These are phyloP conservation scores for Xylaria flabelliformis DNA, from an alignment of 495 filamentous ascomycete species.

Conservation along the genomic window DNA sequence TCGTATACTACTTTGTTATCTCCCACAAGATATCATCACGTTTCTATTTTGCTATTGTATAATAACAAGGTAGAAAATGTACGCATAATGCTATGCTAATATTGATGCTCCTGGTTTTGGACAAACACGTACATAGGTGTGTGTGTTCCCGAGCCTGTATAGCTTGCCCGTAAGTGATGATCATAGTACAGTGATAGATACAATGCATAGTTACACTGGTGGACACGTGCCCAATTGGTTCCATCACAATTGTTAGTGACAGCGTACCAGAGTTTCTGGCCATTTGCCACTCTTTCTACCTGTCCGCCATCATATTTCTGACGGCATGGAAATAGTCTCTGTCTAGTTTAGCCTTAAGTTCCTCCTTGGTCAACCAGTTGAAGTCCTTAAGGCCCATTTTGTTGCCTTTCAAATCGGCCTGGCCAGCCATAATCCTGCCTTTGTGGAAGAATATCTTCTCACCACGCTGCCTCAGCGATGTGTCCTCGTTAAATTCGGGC, in stretches of 20 bases:
- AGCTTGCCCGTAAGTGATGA: constrained; percentile 16
- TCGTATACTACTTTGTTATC: background rate
- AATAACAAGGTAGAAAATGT: background rate
- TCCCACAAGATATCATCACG: background rate
- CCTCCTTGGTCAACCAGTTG: constrained; percentile 90
- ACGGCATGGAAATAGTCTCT: constrained; percentile 73
- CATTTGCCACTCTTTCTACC: constrained; percentile 47
- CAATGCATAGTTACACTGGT: constrained; percentile 26
- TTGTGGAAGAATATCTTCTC: constrained; percentile 97
- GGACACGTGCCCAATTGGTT: constrained; percentile 10
- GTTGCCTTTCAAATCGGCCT: constrained; percentile 80
- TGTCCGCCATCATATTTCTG: constrained; percentile 79
- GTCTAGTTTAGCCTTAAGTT: constrained; percentile 70
- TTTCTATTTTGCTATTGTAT: background rate
- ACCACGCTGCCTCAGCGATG: constrained; percentile 53
- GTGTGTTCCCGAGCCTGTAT: constrained; percentile 12
- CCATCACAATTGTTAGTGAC: constrained; percentile 32
- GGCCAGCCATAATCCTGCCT: constrained; percentile 93
- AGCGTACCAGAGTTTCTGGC: constrained; percentile 27
- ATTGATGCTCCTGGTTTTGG: background rate
- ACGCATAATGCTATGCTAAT: background rate
- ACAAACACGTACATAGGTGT: constrained; percentile 43
- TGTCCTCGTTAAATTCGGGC: constrained; percentile 47
- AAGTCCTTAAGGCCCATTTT: constrained; percentile 77
- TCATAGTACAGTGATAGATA: constrained; percentile 30